Conservation (phyloP, 495 filamentous ascomycete species). For the Hypoxylon rickii region DNA sequence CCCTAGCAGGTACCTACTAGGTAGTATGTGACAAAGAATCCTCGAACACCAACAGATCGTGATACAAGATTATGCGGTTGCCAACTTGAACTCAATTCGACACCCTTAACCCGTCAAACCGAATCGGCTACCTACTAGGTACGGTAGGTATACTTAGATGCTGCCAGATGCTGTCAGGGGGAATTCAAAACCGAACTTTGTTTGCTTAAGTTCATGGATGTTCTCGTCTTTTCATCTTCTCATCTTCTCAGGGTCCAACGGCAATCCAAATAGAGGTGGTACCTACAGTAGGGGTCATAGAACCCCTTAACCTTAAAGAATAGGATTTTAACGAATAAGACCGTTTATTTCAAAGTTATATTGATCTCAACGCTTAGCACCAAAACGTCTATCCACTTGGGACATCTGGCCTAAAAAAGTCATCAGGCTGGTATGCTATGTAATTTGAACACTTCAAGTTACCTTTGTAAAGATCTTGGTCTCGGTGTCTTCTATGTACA, state of each 20-base stretch:
- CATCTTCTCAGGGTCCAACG: background rate
- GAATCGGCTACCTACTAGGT: no score
- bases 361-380: no score
- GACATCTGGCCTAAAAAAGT: no score
- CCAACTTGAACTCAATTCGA: slow-evolving; percentile 17
- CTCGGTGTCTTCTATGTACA: no score
- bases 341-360: background rate
- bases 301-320: background rate
- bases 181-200: background rate
- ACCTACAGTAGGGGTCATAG: background rate
- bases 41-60: slow-evolving; percentile 13
- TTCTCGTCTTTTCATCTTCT: background rate
- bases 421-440: no score
- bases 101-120: no score
- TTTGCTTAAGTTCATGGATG: no score
- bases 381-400: no score
- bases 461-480: no score
- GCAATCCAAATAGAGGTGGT: background rate
- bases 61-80: slow-evolving; percentile 30
- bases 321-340: background rate
- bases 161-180: no score
- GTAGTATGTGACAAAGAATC: slow-evolving; percentile 1
- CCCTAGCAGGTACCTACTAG: slow-evolving; percentile 1
- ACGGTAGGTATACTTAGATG: no score
- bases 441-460: no score